These are phyloP conservation scores for Calamus simplicifolius DNA, from an alignment of 176 grass and related monocot species.

Conservation along the genomic window DNA sequence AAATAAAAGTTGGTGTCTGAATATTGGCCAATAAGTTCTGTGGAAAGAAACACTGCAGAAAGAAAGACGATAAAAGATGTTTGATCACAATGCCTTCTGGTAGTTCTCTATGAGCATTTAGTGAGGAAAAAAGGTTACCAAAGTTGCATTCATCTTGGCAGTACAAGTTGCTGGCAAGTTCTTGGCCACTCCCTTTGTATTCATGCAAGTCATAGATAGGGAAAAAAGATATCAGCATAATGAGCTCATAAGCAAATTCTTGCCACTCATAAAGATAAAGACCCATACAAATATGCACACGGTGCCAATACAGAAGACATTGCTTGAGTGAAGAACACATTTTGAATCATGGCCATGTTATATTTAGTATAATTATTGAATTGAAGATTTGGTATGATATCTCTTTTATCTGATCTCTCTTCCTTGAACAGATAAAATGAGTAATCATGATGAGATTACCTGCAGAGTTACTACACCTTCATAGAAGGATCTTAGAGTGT, in stretches of 20 bases:
- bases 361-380: too few species aligned
- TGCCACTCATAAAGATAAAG: too few species aligned
- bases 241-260: too few species aligned
- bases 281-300: too few species aligned
- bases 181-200: slow-evolving; percentile 28
- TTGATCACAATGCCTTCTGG: neutral
- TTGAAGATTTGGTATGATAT: too few species aligned
- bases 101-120: neutral
- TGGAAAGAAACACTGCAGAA: slow-evolving; percentile 83
- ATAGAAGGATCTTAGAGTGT: slow-evolving; percentile 47
- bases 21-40: slow-evolving; percentile 54
- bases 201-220: too few species aligned
- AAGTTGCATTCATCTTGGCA: slow-evolving; percentile 46
- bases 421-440: too few species aligned
- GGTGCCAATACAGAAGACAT: too few species aligned
- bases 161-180: slow-evolving; percentile 59
- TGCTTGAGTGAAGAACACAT: too few species aligned
- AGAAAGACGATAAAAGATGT: neutral
- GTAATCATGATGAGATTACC: neutral
- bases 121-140: slow-evolving; percentile 18
- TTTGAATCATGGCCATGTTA: too few species aligned
- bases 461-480: slow-evolving; percentile 49
- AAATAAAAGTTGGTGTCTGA: slow-evolving; percentile 68
- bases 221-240: too few species aligned
- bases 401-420: too few species aligned